A percentile compares a stretch with the other conserved stretches of the same genome.
These are phyloP conservation scores for Talaromyces verruculosus DNA, from an alignment of 2,329 filamentous ascomycete genomes.

Conservation along the genomic window DNA sequence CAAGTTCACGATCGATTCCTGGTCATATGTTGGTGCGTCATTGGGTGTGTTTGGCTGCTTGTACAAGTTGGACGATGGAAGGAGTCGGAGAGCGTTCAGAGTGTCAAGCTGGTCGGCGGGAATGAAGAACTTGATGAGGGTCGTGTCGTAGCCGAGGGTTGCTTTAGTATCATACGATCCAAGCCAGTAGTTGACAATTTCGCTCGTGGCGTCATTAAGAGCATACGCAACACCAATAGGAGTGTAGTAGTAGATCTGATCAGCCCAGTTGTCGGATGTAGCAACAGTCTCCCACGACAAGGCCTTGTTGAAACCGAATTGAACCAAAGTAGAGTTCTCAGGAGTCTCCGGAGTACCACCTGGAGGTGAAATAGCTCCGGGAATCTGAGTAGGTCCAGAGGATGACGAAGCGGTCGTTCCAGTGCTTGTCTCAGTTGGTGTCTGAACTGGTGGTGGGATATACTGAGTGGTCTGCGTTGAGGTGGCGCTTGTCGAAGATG, in stretches of 20 bases:
- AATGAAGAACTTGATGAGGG: conserved; percentile 73
- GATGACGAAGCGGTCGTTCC: conserved; percentile 41
- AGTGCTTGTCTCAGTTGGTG: conserved; percentile 28
- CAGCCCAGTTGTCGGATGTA: conserved; percentile 66
- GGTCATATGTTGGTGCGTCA: conserved; percentile 20
- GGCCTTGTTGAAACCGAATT: conserved; percentile 77
- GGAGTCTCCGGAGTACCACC: conserved; percentile 59
- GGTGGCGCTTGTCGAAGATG: conserved; percentile 11
- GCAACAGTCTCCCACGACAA: conserved; percentile 86
- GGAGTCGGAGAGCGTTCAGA: conserved; percentile 68
- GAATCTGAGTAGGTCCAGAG: conserved; percentile 62
- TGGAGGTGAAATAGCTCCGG: conserved; percentile 72
- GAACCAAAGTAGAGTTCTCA: conserved; percentile 68
- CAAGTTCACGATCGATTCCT: conserved; percentile 64
- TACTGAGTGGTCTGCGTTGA: conserved; percentile 22
- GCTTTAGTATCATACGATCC: conserved; percentile 71
- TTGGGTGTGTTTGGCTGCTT: conserved; percentile 56
- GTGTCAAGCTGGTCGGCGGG: conserved; percentile 67
- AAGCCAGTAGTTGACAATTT: conserved; percentile 69
- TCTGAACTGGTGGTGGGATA: conserved; percentile 26
- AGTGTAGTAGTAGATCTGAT: conserved; percentile 80
- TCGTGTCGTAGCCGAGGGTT: conserved; percentile 73
- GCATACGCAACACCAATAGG: conserved; percentile 69
- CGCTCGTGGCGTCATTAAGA: conserved; percentile 47
- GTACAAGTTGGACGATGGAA: conserved; percentile 73